A percentile compares a stretch with the other conserved stretches of the same genome.
Conservation (phyloP, 148 eudicot genomes). For the Amaranthus hypochondriacus region DNA sequence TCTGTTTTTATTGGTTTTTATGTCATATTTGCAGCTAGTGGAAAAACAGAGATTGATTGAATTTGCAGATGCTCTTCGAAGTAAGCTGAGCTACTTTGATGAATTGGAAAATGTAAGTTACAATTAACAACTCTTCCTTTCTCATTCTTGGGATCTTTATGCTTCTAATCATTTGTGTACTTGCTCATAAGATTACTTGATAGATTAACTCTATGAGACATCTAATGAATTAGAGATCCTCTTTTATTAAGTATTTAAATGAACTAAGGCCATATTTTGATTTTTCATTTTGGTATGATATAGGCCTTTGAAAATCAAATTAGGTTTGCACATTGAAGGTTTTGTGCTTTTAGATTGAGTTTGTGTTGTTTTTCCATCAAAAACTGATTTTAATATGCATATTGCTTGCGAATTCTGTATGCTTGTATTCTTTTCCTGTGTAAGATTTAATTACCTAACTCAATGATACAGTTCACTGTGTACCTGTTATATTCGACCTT, state of each 20-base stretch:
- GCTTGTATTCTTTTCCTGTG: too few species aligned
- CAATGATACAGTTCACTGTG: too few species aligned
- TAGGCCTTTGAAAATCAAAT: too few species aligned
- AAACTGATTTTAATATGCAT: too few species aligned
- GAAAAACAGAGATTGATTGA: constrained; percentile 93
- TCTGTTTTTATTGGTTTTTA: constrained; percentile 16
- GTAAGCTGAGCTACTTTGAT: constrained; percentile 89
- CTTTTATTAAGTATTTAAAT: background rate
- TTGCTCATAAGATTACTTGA: background rate
- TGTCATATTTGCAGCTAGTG: constrained; percentile 51
- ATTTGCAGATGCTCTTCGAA: constrained; percentile 94
- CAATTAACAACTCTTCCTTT: background rate
- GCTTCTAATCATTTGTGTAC: background rate
- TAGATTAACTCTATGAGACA: background rate
- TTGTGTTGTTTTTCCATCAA: too few species aligned
- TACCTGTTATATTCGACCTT: too few species aligned
- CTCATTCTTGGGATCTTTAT: background rate
- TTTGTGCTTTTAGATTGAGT: too few species aligned
- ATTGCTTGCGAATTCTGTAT: too few species aligned
- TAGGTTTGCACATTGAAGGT: too few species aligned
- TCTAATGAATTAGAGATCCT: background rate
- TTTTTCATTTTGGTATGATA: too few species aligned
- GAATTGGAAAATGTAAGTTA: constrained; percentile 93
- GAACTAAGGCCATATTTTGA: too few species aligned
- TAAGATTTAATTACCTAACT: too few species aligned